Percentiles rank a stretch among this genome's conserved stretches.
These are phyloP conservation scores for Yarrowia osloensis DNA, from an alignment of 805 yeast species.

Conservation along the genomic window DNA sequence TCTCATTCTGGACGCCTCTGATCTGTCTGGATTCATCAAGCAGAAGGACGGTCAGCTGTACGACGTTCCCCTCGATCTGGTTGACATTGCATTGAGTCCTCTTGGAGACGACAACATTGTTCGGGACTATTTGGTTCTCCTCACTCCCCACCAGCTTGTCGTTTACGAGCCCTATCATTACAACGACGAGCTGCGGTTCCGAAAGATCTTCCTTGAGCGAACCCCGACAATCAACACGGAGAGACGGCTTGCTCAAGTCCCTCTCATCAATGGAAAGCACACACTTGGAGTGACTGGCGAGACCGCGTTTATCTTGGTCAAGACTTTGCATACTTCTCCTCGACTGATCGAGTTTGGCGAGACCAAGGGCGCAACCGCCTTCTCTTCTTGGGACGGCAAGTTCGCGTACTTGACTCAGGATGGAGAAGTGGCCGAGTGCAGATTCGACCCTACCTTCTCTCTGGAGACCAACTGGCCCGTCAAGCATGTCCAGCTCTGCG, in stretches of 20 bases:
- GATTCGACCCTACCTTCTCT: slow-evolving; percentile 66
- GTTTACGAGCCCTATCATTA: slow-evolving; percentile 19
- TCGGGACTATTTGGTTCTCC: slow-evolving; percentile 5
- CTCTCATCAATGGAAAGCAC: slow-evolving; percentile 21
- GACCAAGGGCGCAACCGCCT: neutral
- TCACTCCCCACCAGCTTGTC: slow-evolving; percentile 10
- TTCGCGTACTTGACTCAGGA: slow-evolving; percentile 1
- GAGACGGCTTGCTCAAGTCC: slow-evolving; percentile 7
- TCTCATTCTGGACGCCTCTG: slow-evolving; percentile 11
- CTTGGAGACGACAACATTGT: slow-evolving; percentile 6
- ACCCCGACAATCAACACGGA: slow-evolving; percentile 5
- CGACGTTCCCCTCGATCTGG: slow-evolving; percentile 5
- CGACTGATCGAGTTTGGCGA: slow-evolving; percentile 27
- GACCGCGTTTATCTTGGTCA: slow-evolving; percentile 13
- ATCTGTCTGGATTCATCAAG: slow-evolving; percentile 11
- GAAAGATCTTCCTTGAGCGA: slow-evolving; percentile 17
- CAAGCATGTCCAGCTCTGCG: slow-evolving; percentile 43
- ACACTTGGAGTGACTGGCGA: slow-evolving; percentile 11
- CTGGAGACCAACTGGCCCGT: slow-evolving; percentile 48
- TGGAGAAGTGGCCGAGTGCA: slow-evolving; percentile 37
- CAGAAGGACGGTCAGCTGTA: slow-evolving; percentile 14
- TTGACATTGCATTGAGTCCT: slow-evolving; percentile 6
- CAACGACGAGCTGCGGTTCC: slow-evolving; percentile 21
- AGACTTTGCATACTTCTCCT: slow-evolving; percentile 24
- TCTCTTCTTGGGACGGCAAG: slow-evolving; percentile 23